phyloP scores from a whole-genome alignment of 148 eudicot genomes.

The Dysphania ambrosioides region DNA sequence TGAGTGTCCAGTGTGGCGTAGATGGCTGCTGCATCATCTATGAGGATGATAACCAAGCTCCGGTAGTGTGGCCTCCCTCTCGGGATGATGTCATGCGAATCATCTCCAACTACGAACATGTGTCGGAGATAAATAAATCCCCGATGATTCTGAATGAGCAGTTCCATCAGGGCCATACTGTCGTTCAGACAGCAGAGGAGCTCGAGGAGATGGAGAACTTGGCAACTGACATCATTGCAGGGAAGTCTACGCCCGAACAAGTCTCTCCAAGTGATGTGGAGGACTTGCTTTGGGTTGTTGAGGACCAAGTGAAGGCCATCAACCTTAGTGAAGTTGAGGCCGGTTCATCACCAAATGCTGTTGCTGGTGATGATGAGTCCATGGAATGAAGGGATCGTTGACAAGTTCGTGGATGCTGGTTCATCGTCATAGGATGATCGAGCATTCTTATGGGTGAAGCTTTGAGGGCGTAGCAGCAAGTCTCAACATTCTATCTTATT shows the following conservation, averaged over 20 bases:
- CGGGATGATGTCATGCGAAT: not conserved
- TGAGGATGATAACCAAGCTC: not conserved
- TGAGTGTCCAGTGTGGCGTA: not conserved
- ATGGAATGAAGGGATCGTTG: too few relatives aligned
- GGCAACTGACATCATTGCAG: not conserved
- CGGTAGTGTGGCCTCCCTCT: not conserved
- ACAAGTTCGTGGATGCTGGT: too few relatives aligned
- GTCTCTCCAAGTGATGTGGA: not conserved
- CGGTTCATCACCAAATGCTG: too few relatives aligned
- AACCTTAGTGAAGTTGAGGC: too few relatives aligned
- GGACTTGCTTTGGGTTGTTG: constrained; percentile 21
- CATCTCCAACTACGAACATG: not conserved
- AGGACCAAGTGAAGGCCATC: constrained; percentile 4
- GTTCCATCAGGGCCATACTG: not conserved
- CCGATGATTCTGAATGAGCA: constrained; percentile 2
- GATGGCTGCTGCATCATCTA: constrained; percentile 6
- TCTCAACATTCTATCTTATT: too few relatives aligned
- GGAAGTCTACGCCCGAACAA: not conserved
- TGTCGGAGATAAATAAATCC: not conserved
- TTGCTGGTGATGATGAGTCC: too few relatives aligned
- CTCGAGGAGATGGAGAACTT: constrained; percentile 3
- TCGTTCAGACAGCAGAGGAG: not conserved
- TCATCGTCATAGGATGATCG: too few relatives aligned
- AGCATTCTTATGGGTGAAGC: too few relatives aligned
- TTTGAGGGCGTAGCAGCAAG: too few relatives aligned